Evolutionary conservation across 306 rosid genomes (phyloP).

Genomic region (Fagus sylvatica): DNA sequence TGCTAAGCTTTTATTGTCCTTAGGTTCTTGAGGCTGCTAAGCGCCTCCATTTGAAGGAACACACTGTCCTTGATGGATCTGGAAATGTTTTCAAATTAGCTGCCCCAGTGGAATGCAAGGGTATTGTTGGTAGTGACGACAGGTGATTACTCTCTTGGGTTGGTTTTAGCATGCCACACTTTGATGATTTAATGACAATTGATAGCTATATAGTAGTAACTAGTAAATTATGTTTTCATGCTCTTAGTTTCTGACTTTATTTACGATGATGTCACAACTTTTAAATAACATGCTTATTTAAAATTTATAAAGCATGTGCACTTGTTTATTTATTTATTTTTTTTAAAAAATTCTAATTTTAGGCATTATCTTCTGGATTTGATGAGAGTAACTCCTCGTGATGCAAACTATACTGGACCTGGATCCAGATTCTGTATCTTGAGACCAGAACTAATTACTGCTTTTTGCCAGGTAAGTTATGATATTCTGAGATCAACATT

Average conservation of each 20-base stretch:
- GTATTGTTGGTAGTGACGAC: constrained; percentile 98
- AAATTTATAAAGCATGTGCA: constrained; percentile 7
- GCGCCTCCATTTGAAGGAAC: constrained; percentile 91
- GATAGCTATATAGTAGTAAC: neutral
- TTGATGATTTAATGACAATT: neutral
- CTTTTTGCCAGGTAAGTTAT: constrained; percentile 71
- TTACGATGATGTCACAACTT: neutral
- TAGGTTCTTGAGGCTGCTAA: constrained; percentile 95
- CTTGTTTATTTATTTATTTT: constrained; percentile 15
- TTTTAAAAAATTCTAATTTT: constrained; percentile 19
- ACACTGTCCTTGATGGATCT: constrained; percentile 83
- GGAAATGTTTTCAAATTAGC: constrained; percentile 86
- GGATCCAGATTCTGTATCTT: constrained; percentile 87
- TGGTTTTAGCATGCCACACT: neutral
- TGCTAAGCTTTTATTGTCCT: constrained; percentile 26
- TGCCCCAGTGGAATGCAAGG: constrained; percentile 99
- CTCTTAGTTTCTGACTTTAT: neutral
- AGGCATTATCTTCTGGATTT: constrained; percentile 98
- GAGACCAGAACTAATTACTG: constrained; percentile 85
- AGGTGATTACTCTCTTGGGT: constrained; percentile 49
- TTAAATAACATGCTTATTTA: neutral
- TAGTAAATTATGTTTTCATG: neutral
- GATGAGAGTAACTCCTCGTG: constrained; percentile 98
- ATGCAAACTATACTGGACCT: constrained; percentile 85
- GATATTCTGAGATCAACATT: neutral